Evolutionary conservation across 2,329 filamentous ascomycete species (phyloP).

Genomic region (Aureobasidium lini): DNA sequence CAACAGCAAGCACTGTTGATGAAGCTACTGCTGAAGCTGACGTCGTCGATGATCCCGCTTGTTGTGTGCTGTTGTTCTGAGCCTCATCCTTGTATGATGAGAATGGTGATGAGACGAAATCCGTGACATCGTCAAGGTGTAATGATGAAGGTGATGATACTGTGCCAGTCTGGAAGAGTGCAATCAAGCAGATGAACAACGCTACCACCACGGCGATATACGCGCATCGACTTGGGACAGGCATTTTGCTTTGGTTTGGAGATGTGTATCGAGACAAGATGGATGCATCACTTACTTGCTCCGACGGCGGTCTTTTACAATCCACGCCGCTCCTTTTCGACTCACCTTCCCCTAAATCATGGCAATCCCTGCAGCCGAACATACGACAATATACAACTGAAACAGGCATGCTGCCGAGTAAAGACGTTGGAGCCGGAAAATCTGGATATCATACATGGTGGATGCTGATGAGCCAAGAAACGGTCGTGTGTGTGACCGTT

Average conservation of each 20-base stretch:
- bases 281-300: not conserved
- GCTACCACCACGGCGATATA: not conserved
- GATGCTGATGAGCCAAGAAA: conserved; percentile 9
- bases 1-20: not conserved
- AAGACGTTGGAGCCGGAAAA: not conserved
- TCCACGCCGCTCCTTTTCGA: conserved; percentile 1
- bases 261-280: not conserved
- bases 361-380: not conserved
- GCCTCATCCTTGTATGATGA: not conserved
- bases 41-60: not conserved
- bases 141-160: not conserved
- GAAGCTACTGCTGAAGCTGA: not conserved
- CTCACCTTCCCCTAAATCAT: not conserved
- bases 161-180: conserved; percentile 7
- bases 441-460: not conserved
- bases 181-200: not conserved
- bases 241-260: not conserved
- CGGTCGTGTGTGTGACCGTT: conserved; percentile 1
- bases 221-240: not conserved
- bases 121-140: conserved; percentile 4
- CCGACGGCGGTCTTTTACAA: not conserved
- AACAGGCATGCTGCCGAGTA: conserved; percentile 1
- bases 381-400: not conserved
- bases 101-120: not conserved
- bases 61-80: not conserved